A percentile compares a stretch with the other conserved stretches of the same genome.
Evolutionary conservation across 2,329 filamentous ascomycete genomes (phyloP).

Genomic region (Fusarium duplospermum): DNA sequence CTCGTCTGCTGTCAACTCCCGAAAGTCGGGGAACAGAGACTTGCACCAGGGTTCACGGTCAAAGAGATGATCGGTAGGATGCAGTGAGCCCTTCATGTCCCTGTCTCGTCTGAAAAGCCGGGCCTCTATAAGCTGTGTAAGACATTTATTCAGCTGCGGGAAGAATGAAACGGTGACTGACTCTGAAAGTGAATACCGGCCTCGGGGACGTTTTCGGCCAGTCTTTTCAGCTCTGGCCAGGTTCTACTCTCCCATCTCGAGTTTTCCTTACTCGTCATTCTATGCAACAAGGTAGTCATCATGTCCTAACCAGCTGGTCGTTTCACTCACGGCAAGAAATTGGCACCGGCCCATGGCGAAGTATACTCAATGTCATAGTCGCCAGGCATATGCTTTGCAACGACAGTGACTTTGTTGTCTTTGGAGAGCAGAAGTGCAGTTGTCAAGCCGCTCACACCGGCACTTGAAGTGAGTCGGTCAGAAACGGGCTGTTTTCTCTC

Average conservation of each 20-base stretch:
- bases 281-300: background rate
- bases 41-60: background rate
- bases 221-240: background rate
- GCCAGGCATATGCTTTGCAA: conserved; percentile 9
- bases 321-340: conserved; percentile 69
- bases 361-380: conserved; percentile 10
- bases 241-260: background rate
- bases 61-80: background rate
- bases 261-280: background rate
- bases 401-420: background rate
- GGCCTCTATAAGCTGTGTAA: background rate
- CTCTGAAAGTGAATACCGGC: background rate
- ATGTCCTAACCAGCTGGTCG: background rate
- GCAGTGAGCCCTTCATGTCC: background rate
- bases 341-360: conserved; percentile 6
- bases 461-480: conserved; percentile 41
- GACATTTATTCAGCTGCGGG: background rate
- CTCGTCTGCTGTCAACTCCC: background rate
- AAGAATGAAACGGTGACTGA: background rate
- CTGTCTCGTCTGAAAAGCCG: background rate
- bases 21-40: background rate
- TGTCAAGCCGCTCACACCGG: conserved; percentile 62
- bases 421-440: conserved; percentile 50
- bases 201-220: background rate
- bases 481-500: background rate